Conservation (phyloP, 164 flowering plant species). For the Vitis rotundifolia region DNA sequence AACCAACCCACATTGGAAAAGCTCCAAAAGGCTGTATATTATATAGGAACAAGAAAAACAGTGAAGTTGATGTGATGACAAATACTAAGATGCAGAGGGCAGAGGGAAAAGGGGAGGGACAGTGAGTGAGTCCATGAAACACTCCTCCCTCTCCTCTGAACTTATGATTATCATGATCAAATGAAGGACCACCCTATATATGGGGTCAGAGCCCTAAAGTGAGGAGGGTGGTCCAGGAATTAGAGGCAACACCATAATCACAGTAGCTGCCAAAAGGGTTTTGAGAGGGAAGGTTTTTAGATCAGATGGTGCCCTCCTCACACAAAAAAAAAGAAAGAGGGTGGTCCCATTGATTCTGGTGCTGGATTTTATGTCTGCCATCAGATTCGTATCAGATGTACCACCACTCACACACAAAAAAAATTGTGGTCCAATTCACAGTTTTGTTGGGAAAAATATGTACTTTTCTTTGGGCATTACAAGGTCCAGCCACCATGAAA, state of each 20-base stretch:
- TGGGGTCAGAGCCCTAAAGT: not conserved
- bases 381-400: constrained; percentile 9
- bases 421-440: constrained; percentile 10
- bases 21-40: too few species aligned
- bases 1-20: too few species aligned
- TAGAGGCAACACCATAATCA: not conserved
- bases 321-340: not conserved
- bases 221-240: constrained; percentile 1
- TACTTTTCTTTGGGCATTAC: constrained; percentile 17
- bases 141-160: not conserved
- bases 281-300: too few species aligned
- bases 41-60: too few species aligned
- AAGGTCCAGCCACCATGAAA: not conserved
- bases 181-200: not conserved
- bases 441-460: not conserved
- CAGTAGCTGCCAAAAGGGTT: constrained; percentile 3
- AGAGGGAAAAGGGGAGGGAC: too few species aligned
- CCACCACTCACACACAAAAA: not conserved
- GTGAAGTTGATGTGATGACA: too few species aligned
- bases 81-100: too few species aligned
- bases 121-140: too few species aligned
- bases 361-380: not conserved
- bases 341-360: not conserved
- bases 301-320: too few species aligned
- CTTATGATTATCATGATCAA: constrained; percentile 1